These are phyloP conservation scores for Aegilops bicornis DNA, from an alignment of 176 grass and related monocot genomes.

Conservation along the genomic window DNA sequence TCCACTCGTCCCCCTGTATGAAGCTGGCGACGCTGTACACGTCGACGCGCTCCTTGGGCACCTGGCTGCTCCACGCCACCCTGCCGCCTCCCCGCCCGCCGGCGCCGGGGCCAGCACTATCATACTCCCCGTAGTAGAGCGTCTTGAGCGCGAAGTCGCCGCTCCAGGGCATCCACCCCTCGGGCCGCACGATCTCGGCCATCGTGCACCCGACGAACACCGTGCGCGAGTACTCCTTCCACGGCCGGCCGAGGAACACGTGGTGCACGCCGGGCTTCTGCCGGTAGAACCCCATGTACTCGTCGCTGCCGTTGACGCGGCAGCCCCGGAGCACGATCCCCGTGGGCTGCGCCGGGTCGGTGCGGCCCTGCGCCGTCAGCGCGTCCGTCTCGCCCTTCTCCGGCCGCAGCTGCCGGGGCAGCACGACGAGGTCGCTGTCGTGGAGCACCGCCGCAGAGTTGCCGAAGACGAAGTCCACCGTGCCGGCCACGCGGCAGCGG, in stretches of 20 bases:
- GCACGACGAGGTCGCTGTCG: conserved; percentile 41
- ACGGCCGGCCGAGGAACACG: conserved; percentile 71
- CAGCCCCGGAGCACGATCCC: conserved; percentile 81
- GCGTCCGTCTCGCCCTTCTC: conserved; percentile 76
- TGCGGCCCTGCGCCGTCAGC: conserved; percentile 87
- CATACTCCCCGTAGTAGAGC: conserved; percentile 81
- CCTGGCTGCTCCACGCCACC: conserved; percentile 76
- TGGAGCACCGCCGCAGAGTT: conserved; percentile 77
- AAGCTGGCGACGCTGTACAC: conserved; percentile 77
- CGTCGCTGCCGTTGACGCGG: conserved; percentile 82
- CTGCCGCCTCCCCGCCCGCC: conserved; percentile 34
- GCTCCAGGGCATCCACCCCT: conserved; percentile 72
- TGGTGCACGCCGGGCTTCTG: conserved; percentile 51
- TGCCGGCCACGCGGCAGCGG: conserved; percentile 84
- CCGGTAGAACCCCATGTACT: conserved; percentile 64
- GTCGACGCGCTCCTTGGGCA: conserved; percentile 67
- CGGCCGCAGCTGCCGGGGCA: conserved; percentile 71
- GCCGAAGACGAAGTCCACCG: conserved; percentile 97
- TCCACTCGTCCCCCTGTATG: conserved; percentile 81
- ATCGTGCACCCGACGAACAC: conserved; percentile 66
- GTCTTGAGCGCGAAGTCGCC: conserved; percentile 89
- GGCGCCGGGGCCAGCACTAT: conserved; percentile 58
- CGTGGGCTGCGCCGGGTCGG: conserved; percentile 83
- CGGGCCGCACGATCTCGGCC: conserved; percentile 67
- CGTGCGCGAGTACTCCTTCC: conserved; percentile 97